Evolutionary conservation across 208 protist genomes (phyloP).

Genomic region (Acanthamoeba pearcei): DNA sequence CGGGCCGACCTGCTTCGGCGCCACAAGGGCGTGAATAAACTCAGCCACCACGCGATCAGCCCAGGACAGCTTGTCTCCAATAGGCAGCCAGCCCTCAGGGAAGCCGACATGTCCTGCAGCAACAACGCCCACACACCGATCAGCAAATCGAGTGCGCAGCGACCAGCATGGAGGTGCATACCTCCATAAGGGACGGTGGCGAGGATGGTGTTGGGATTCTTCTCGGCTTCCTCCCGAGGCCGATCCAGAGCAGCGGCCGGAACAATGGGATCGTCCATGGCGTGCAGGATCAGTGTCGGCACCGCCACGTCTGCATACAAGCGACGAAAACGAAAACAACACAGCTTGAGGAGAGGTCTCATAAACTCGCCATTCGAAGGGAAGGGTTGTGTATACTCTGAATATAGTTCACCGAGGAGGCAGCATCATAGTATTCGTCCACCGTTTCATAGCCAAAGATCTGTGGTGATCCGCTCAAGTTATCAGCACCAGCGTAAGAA

Average conservation of each 20-base stretch:
- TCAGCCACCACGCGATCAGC: conserved; percentile 28
- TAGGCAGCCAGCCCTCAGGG: conserved; percentile 22
- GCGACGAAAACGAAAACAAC: too few species aligned
- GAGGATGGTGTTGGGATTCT: conserved; percentile 33
- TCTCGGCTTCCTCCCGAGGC: conserved; percentile 1
- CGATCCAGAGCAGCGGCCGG: not conserved
- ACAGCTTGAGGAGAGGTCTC: too few species aligned
- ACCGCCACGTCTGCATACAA: conserved; percentile 15
- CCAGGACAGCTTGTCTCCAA: conserved; percentile 12
- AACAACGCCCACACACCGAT: not conserved
- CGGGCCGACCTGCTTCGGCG: not conserved
- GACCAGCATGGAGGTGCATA: not conserved
- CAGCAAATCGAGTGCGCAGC: not conserved
- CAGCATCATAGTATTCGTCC: conserved; percentile 48
- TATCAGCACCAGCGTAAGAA: not conserved
- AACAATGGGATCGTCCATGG: conserved; percentile 62
- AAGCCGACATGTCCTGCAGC: conserved; percentile 46
- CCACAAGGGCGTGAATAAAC: conserved; percentile 34
- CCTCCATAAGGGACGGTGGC: conserved; percentile 25
- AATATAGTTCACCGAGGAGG: conserved; percentile 61
- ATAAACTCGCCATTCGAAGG: too few species aligned
- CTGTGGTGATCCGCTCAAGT: not conserved
- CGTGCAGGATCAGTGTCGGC: conserved; percentile 27
- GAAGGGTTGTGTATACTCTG: not conserved
- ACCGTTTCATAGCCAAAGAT: conserved; percentile 46